These are phyloP conservation scores for Perilla frutescens DNA, from an alignment of 257 asterid species.

Conservation along the genomic window DNA sequence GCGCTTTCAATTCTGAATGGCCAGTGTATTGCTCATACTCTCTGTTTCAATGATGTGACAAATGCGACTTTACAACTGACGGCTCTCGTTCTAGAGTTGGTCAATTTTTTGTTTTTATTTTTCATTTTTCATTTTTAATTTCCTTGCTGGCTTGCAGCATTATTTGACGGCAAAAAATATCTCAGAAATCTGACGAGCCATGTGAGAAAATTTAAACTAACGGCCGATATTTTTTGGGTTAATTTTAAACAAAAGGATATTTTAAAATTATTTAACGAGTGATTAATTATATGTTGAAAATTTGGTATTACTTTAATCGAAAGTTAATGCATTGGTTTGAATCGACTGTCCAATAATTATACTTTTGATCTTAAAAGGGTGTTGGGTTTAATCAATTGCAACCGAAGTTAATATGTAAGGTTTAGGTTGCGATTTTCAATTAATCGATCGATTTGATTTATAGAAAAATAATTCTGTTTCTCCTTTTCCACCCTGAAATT, in stretches of 20 bases:
- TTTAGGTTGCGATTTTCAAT: too few relatives aligned
- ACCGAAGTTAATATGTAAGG: too few relatives aligned
- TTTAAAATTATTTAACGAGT: not conserved
- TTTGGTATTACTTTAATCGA: too few relatives aligned
- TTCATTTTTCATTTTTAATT: not conserved
- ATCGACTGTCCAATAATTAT: too few relatives aligned
- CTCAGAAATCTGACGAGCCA: not conserved
- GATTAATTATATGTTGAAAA: too few relatives aligned
- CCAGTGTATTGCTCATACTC: not conserved
- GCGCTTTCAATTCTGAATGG: conserved; percentile 35
- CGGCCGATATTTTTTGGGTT: not conserved
- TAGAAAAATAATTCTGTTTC: too few relatives aligned
- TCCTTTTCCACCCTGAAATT: too few relatives aligned
- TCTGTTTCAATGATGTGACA: not conserved
- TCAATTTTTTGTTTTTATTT: not conserved
- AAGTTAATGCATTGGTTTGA: too few relatives aligned
- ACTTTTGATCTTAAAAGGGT: too few relatives aligned
- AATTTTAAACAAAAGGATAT: too few relatives aligned
- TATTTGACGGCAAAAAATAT: conserved; percentile 22
- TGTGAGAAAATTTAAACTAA: not conserved
- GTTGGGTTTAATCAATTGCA: too few relatives aligned
- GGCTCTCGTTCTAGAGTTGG: conserved; percentile 30
- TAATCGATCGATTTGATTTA: too few relatives aligned
- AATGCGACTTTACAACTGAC: conserved; percentile 11
- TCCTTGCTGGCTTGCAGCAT: not conserved